phyloP scores from a whole-genome alignment of 2,329 filamentous ascomycete genomes.

The Fusarium sp. region DNA sequence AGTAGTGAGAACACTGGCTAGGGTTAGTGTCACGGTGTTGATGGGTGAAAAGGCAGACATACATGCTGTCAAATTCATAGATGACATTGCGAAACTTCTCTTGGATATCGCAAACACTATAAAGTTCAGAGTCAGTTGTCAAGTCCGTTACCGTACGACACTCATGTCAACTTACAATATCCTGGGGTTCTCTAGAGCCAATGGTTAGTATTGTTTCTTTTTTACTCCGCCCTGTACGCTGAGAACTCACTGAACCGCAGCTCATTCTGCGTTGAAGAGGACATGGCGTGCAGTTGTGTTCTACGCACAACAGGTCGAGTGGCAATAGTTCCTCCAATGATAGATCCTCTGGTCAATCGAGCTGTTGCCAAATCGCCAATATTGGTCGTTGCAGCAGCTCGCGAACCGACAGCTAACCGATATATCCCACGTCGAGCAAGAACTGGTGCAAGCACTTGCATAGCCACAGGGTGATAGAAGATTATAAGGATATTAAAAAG shows the following conservation, averaged over 20 bases:
- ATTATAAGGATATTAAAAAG: not conserved
- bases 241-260: slow-evolving; percentile 53
- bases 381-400: slow-evolving; percentile 15
- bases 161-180: slow-evolving; percentile 53
- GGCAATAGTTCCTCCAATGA: not conserved
- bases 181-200: slow-evolving; percentile 57
- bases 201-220: slow-evolving; percentile 17
- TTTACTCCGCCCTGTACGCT: not conserved
- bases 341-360: not conserved
- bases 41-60: slow-evolving; percentile 44
- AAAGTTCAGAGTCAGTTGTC: not conserved
- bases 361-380: not conserved
- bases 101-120: slow-evolving; percentile 91
- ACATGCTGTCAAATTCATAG: slow-evolving; percentile 86
- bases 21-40: not conserved
- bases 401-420: slow-evolving; percentile 26
- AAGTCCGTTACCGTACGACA: slow-evolving; percentile 57
- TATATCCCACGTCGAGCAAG: slow-evolving; percentile 35
- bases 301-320: not conserved
- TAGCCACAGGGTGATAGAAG: slow-evolving; percentile 3
- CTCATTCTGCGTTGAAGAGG: slow-evolving; percentile 22
- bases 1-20: slow-evolving; percentile 70
- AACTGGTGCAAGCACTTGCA: slow-evolving; percentile 23
- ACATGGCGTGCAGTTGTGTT: slow-evolving; percentile 26
- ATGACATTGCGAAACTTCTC: slow-evolving; percentile 90